Conservation (phyloP, 139 green algal species). For the Volvox africanus region DNA sequence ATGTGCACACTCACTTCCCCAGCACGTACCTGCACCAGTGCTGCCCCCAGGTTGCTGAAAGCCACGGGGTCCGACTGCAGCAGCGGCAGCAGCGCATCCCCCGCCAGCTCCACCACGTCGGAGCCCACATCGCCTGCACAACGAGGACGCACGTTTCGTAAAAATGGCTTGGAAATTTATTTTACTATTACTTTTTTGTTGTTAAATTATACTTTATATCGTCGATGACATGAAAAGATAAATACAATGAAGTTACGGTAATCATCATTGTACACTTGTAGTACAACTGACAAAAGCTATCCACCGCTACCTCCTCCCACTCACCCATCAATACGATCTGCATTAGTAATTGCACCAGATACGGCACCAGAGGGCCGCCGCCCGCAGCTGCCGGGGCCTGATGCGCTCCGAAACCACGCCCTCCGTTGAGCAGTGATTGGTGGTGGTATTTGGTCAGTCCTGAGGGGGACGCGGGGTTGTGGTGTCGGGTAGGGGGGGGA, state of each 20-base stretch:
- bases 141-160: too few species aligned
- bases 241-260: too few species aligned
- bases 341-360: conserved; percentile 52
- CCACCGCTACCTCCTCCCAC: too few species aligned
- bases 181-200: too few species aligned
- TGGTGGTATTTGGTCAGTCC: conserved; percentile 44
- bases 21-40: conserved; percentile 22
- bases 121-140: conserved; percentile 6
- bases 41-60: conserved; percentile 42
- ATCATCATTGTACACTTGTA: too few species aligned
- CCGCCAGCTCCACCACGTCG: conserved; percentile 72
- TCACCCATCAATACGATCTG: neutral
- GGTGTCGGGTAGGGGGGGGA: too few species aligned
- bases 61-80: conserved; percentile 64
- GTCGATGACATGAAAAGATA: too few species aligned
- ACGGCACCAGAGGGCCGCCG: conserved; percentile 26
- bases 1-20: too few species aligned
- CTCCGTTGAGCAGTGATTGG: conserved; percentile 38
- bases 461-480: neutral
- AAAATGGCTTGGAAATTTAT: too few species aligned
- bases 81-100: conserved; percentile 81
- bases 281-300: too few species aligned
- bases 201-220: too few species aligned
- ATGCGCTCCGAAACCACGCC: conserved; percentile 9
- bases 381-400: conserved; percentile 58